Conservation (phyloP, 345 rosid species). For the Abelmoschus esculentus region DNA sequence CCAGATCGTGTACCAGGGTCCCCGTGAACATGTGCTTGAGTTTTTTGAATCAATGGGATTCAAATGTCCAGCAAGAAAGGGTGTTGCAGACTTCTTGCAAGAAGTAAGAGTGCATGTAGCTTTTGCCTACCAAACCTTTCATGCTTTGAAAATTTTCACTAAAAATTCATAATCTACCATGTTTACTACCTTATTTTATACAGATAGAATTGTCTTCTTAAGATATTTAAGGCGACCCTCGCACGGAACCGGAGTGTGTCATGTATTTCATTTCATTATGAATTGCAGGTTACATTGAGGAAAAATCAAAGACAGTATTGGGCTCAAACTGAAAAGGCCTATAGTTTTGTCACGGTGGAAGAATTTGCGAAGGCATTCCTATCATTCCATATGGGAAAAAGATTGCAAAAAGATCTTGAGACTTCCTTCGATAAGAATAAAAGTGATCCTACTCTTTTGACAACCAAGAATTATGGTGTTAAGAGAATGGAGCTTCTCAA, state of each 20-base stretch:
- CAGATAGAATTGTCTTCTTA: background rate
- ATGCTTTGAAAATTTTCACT: background rate
- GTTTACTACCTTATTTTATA: background rate
- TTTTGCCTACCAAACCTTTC: background rate
- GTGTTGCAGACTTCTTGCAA: constrained; percentile 75
- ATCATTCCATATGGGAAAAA: constrained; percentile 45
- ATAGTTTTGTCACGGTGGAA: constrained; percentile 44
- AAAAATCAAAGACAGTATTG: constrained; percentile 80
- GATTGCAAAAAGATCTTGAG: constrained; percentile 36
- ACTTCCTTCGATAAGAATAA: constrained; percentile 45
- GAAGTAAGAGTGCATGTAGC: constrained; percentile 39
- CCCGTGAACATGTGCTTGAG: constrained; percentile 45
- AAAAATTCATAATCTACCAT: background rate
- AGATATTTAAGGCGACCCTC: background rate
- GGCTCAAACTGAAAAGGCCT: constrained; percentile 41
- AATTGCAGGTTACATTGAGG: constrained; percentile 61
- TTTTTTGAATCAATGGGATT: constrained; percentile 69
- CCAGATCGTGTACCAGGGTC: constrained; percentile 71
- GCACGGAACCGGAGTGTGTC: background rate
- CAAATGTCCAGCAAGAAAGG: constrained; percentile 68
- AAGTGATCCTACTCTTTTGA: constrained; percentile 61
- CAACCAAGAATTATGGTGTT: constrained; percentile 47
- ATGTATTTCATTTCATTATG: background rate
- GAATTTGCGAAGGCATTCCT: constrained; percentile 68
- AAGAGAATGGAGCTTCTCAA: constrained; percentile 49